Base-by-base conservation (phyloP, 768 basidiomycete genomes). In the Peribolospora kevripleyi region DNA sequence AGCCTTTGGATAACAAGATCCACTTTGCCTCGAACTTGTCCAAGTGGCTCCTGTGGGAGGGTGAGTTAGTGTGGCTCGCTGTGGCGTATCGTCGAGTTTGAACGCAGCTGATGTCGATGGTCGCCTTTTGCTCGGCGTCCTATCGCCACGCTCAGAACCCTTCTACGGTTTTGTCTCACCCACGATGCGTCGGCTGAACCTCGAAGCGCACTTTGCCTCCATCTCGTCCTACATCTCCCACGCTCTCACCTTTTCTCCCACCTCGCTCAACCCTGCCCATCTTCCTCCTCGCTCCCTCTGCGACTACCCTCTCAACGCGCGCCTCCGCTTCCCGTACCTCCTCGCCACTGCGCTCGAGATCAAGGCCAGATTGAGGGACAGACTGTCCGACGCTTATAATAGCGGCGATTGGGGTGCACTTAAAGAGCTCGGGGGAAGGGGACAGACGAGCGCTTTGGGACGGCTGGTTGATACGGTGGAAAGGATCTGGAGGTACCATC, bases 21-120 rank as follows among this genome's bases (percentile, higher is more conserved):
- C 56, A 57, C 39, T 59, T 59, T 51, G 58, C 60, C 11, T 58
- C 60, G 4, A 62, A 62, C 51, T 46, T 62, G 4, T 46, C 54
- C 41, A 62, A 62, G 50, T 61, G 51, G 53, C 43, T 62, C 25
- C 56, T 62, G 0, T 62, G 61, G 61, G 61, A 62, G 48, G 61
- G 61, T 61, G 42, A 6, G 60, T 46, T 6, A 3, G 10, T 4
- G n/a, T 9, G n/a, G 6, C 36, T 25, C 42, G 3, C 47, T 14
- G 11, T 7, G 43, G n/a, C 6, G 36, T 41, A 14, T 8, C 38
- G 6, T n/a, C 25, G 10, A 5, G 7, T 3, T 42, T 46, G 10
- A 25, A 25, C 25, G 25, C 2, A 5, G 11, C 46, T 51, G 13
- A 51, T 7, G 11, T 48, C 13, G 4, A 11, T 40, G 38, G 14